phyloP scores from a whole-genome alignment of 2,329 filamentous ascomycete species.

The Helminthosporium solani region DNA sequence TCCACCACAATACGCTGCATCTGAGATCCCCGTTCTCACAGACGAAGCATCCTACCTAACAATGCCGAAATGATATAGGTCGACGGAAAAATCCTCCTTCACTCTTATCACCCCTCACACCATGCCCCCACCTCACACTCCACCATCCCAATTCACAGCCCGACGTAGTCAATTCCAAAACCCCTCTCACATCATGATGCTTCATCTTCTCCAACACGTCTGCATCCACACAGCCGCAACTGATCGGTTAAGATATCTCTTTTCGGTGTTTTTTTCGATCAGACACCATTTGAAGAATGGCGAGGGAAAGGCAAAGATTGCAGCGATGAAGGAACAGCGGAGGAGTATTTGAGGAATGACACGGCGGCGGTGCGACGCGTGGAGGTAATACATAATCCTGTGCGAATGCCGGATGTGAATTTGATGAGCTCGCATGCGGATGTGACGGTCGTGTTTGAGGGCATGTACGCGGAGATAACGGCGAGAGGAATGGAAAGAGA shows the following conservation, averaged over 20 bases:
- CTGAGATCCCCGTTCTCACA: too few relatives aligned
- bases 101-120: background rate
- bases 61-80: background rate
- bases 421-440: constrained; percentile 18
- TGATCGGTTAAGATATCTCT: constrained; percentile 17
- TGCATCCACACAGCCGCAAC: background rate
- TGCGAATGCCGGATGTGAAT: constrained; percentile 17
- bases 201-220: background rate
- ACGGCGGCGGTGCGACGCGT: constrained; percentile 19
- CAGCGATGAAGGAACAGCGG: constrained; percentile 2
- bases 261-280: constrained; percentile 55
- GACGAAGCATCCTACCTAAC: background rate
- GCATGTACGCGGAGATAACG: constrained; percentile 17
- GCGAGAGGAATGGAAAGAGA: background rate
- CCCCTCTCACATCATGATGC: background rate
- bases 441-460: constrained; percentile 27
- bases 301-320: background rate
- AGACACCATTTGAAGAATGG: constrained; percentile 40
- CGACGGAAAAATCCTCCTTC: background rate
- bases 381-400: constrained; percentile 25
- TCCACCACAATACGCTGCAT: too few relatives aligned
- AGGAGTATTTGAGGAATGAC: constrained; percentile 25
- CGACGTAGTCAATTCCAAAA: background rate
- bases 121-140: background rate
- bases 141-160: background rate